A percentile compares a stretch with the other conserved stretches of the same genome.
phyloP scores from a whole-genome alignment of 2,329 filamentous ascomycete genomes.

The Sordariomycetes sp. region DNA sequence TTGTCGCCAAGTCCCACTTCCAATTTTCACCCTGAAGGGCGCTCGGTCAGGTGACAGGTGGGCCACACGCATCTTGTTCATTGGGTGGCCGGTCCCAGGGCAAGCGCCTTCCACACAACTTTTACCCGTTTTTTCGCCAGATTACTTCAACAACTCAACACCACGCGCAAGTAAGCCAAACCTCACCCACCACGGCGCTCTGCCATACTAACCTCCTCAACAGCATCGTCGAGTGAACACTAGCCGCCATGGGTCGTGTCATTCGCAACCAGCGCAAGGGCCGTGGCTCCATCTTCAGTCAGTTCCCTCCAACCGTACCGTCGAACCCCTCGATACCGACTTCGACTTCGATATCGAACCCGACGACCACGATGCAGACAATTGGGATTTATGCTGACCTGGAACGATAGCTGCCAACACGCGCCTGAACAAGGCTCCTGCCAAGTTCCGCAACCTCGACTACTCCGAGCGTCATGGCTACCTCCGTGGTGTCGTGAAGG shows the following conservation, averaged over 20 bases:
- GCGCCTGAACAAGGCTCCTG: constrained; percentile 75
- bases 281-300: constrained; percentile 49
- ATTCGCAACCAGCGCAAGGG: constrained; percentile 60
- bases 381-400: constrained; percentile 3
- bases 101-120: too few relatives aligned
- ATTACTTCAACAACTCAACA: too few relatives aligned
- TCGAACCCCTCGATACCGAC: constrained; percentile 6
- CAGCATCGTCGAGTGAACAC: constrained; percentile 11
- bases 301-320: constrained; percentile 17
- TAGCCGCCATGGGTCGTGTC: constrained; percentile 44
- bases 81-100: too few relatives aligned
- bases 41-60: too few relatives aligned
- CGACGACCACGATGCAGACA: constrained; percentile 3
- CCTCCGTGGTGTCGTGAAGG: constrained; percentile 93
- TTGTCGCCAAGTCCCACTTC: too few relatives aligned
- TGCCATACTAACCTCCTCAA: neutral
- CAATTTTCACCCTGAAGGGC: too few relatives aligned
- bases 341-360: too few relatives aligned
- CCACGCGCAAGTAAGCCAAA: too few relatives aligned
- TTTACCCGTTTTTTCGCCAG: too few relatives aligned
- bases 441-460: constrained; percentile 95
- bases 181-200: neutral
- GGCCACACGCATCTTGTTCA: too few relatives aligned
- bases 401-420: constrained; percentile 58
- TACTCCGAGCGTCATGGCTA: constrained; percentile 97